Base-by-base conservation (phyloP, 2,329 filamentous ascomycete genomes). In the Exophiala dermatitidis region DNA sequence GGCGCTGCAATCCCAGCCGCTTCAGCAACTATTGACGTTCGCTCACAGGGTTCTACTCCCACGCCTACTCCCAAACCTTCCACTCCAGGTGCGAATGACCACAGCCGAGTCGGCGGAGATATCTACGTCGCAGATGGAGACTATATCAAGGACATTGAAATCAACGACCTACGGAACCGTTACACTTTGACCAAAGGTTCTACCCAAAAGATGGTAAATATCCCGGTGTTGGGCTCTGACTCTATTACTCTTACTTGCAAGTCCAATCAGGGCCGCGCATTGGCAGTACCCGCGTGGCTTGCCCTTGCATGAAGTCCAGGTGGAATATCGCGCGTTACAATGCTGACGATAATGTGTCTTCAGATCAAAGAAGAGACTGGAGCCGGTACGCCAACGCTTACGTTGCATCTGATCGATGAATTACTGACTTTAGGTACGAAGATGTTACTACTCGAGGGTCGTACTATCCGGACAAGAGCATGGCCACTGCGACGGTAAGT, bases 291-390 rank as follows among this genome's bases (percentile, higher is more conserved):
- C 19, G 19, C 19, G 19, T 19, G 19, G 19, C 19, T 19, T 19
- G 19, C 19, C 19, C 19, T 19, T 19, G 19, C 19, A 19, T 19
- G 19, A 19, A 19, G 19, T 19, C 19, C 19, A 19, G 19, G 19
- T 19, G 26, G 28, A 32, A 28, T 43, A 10, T 34, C 19, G 6
- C n/a, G 36, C 12, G 37, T 34, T 30, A 45, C 36, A 10, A 42
- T 93, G 89, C 90, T 97, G 83, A 96, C 90, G 82, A 74, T 74
- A 85, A 79, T 83, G 81, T 93, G 84, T 74, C 86, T 87, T 67
- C 90, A 98, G 93, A 98, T 98, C 68, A 95, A 95, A 85, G 91
- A 96, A 78, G 89, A 96, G 68, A 97, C 91, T 84, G 93, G 93
- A 81, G 91, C 93, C 80, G 93, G 93, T 98, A 98, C 84, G 90